A percentile compares a stretch with the other conserved stretches of the same genome.
Conservation (phyloP, 2,329 filamentous ascomycete species). For the Ophiostoma himal-ulmi region DNA sequence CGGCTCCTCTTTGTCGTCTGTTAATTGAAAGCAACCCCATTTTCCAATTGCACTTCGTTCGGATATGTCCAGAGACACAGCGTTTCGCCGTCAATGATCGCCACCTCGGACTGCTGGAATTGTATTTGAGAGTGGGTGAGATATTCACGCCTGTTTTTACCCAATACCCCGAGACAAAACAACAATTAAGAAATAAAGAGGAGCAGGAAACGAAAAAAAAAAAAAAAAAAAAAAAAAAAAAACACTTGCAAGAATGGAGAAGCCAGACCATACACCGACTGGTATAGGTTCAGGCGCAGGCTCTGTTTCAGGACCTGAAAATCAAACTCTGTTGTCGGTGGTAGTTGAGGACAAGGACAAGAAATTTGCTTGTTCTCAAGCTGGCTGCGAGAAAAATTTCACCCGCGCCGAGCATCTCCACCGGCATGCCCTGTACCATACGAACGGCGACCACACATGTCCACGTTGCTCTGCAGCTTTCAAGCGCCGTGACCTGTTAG, state of each 20-base stretch:
- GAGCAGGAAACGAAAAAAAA: neutral
- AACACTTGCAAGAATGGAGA: slow-evolving; percentile 17
- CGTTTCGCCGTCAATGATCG: neutral
- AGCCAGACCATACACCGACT: neutral
- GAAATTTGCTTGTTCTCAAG: slow-evolving; percentile 29
- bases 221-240: neutral
- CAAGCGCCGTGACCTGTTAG: slow-evolving; percentile 25
- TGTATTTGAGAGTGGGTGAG: slow-evolving; percentile 4
- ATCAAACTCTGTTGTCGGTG: neutral
- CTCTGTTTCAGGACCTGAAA: neutral
- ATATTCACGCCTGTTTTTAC: neutral
- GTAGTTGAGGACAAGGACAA: slow-evolving; percentile 7
- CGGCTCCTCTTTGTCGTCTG: neutral
- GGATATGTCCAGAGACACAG: neutral
- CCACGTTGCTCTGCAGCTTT: slow-evolving; percentile 24
- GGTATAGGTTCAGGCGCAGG: slow-evolving; percentile 4
- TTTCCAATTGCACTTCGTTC: neutral
- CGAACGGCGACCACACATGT: slow-evolving; percentile 20
- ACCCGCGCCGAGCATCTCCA: slow-evolving; percentile 76
- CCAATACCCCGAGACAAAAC: neutral
- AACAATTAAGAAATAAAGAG: neutral
- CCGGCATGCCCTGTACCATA: slow-evolving; percentile 68
- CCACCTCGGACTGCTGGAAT: neutral
- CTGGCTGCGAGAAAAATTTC: slow-evolving; percentile 72
- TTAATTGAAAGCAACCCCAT: slow-evolving; percentile 11